Conservation (phyloP, 2,329 filamentous ascomycete species). For the Trichoderma sp. region DNA sequence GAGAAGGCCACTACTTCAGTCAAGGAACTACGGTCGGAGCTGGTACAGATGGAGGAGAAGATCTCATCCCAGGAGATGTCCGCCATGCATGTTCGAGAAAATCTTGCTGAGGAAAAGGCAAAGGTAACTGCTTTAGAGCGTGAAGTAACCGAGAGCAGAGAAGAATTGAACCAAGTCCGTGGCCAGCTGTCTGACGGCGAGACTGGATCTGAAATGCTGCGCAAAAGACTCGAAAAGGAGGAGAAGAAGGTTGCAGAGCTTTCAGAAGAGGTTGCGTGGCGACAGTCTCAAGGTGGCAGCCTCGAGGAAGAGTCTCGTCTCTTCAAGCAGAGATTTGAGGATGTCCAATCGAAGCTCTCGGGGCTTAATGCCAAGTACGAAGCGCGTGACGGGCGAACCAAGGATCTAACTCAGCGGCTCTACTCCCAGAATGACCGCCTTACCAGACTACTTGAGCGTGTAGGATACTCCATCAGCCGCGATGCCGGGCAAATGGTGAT, state of each 20-base stretch:
- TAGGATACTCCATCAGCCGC: constrained; percentile 80
- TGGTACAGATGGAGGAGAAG: constrained; percentile 55
- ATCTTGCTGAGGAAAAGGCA: constrained; percentile 55
- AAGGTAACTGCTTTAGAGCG: constrained; percentile 56
- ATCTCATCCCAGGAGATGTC: constrained; percentile 55
- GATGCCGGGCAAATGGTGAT: constrained; percentile 73
- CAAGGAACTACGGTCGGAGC: constrained; percentile 58
- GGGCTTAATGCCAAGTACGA: constrained; percentile 62
- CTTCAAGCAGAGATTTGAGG: constrained; percentile 65
- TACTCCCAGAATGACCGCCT: constrained; percentile 84
- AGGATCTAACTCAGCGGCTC: constrained; percentile 80
- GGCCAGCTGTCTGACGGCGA: constrained; percentile 78
- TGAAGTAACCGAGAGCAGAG: constrained; percentile 64
- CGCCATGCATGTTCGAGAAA: constrained; percentile 55
- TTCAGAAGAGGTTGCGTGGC: constrained; percentile 69
- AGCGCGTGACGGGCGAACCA: constrained; percentile 70
- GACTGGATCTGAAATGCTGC: constrained; percentile 76
- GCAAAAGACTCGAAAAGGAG: constrained; percentile 73
- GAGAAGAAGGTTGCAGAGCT: constrained; percentile 70
- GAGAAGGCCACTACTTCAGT: constrained; percentile 59
- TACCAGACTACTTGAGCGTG: constrained; percentile 77
- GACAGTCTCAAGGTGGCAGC: constrained; percentile 73
- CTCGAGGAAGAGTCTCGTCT: constrained; percentile 74
- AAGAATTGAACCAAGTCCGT: constrained; percentile 68
- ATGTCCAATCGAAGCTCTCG: constrained; percentile 54